Evolutionary conservation across 495 filamentous ascomycete species (phyloP).

Genomic region (Aspergillus biplanus): DNA sequence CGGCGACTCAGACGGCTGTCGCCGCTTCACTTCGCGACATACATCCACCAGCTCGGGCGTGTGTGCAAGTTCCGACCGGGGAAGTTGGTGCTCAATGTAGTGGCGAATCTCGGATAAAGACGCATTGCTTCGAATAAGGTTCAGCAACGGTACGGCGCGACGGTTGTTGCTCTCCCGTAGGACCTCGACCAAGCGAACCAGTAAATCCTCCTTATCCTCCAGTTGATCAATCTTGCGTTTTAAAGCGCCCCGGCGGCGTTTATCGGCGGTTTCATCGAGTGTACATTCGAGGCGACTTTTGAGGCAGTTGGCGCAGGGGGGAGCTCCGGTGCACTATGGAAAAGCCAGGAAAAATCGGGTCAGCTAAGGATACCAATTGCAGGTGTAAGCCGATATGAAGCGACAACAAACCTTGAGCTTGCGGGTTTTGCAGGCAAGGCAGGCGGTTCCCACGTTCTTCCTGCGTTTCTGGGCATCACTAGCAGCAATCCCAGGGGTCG

Average conservation of each 20-base stretch:
- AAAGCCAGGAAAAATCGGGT: background rate
- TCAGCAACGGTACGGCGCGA: constrained; percentile 30
- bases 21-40: constrained; percentile 20
- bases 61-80: constrained; percentile 29
- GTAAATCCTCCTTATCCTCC: constrained; percentile 34
- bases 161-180: constrained; percentile 31
- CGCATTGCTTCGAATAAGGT: constrained; percentile 42
- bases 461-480: constrained; percentile 24
- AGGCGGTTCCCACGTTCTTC: constrained; percentile 34
- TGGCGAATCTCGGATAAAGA: constrained; percentile 35
- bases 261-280: constrained; percentile 37
- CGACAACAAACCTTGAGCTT: constrained; percentile 32
- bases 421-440: constrained; percentile 34
- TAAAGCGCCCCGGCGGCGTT: constrained; percentile 36
- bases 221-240: constrained; percentile 43
- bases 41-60: constrained; percentile 33
- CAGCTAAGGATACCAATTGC: background rate
- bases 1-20: constrained; percentile 18
- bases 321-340: constrained; percentile 35
- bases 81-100: constrained; percentile 34
- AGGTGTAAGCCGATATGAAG: background rate
- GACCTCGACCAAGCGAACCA: constrained; percentile 32
- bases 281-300: constrained; percentile 35
- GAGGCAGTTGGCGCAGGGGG: constrained; percentile 39
- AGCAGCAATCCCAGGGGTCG: constrained; percentile 18